Percentiles rank a stretch among this genome's conserved stretches.
Conservation (phyloP, 1,284 basidiomycete genomes). For the Trichosporon inkin region DNA sequence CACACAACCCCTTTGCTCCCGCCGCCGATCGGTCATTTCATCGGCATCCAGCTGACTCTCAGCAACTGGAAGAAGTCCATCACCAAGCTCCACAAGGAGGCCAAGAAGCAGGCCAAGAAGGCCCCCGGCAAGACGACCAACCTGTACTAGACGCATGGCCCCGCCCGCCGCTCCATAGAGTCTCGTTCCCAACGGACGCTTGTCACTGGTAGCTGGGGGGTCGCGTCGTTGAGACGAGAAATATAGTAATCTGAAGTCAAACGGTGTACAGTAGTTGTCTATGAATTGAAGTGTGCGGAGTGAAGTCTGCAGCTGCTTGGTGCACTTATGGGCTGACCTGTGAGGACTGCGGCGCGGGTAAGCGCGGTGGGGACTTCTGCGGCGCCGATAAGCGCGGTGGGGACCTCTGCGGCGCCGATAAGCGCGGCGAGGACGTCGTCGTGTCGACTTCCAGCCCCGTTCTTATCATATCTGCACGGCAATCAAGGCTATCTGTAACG, state of each 20-base stretch:
- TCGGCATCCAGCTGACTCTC: neutral
- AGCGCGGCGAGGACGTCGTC: too few relatives aligned
- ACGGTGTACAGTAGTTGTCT: constrained; percentile 5
- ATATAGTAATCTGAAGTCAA: neutral
- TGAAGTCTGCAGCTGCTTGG: neutral
- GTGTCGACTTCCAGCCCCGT: too few relatives aligned
- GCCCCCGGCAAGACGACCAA: constrained; percentile 34
- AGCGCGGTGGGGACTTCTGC: too few relatives aligned
- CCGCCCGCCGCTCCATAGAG: constrained; percentile 9
- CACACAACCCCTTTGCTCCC: neutral
- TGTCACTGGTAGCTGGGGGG: neutral
- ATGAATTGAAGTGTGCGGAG: neutral
- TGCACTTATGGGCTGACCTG: neutral
- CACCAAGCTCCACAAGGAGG: constrained; percentile 47
- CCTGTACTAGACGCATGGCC: constrained; percentile 26
- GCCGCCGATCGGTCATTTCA: neutral
- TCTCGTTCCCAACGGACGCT: constrained; percentile 12
- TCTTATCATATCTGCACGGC: too few relatives aligned
- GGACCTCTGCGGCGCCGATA: too few relatives aligned
- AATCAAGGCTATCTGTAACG: too few relatives aligned
- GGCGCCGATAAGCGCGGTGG: too few relatives aligned
- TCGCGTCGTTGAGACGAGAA: neutral
- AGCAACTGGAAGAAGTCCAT: constrained; percentile 51
- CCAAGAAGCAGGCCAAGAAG: constrained; percentile 45
- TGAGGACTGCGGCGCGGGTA: too few relatives aligned